Evolutionary conservation across 2,329 filamentous ascomycete genomes (phyloP).

Genomic region (Ceratocystiopsis sp.): DNA sequence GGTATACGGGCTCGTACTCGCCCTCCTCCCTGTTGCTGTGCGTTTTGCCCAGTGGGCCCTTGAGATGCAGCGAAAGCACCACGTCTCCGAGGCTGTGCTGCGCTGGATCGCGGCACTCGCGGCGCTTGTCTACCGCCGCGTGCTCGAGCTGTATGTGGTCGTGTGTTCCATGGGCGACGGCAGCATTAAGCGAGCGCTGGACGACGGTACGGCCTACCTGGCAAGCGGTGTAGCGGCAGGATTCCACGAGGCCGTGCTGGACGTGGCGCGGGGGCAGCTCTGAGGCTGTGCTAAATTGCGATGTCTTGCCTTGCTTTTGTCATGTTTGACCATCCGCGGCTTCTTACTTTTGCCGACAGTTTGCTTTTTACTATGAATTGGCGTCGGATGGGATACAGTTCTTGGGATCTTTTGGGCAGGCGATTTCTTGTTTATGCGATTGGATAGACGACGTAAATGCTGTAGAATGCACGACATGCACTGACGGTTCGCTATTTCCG

Average conservation of each 20-base stretch:
- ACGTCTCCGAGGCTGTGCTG: slow-evolving; percentile 8
- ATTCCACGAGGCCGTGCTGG: slow-evolving; percentile 11
- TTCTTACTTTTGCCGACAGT: background rate
- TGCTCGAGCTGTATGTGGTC: slow-evolving; percentile 5
- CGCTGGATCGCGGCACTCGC: slow-evolving; percentile 3
- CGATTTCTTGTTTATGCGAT: too few species aligned
- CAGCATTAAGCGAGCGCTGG: slow-evolving; percentile 8
- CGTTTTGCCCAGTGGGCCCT: slow-evolving; percentile 3
- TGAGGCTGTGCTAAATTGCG: slow-evolving; percentile 2
- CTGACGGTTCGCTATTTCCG: too few species aligned
- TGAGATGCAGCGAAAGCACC: slow-evolving; percentile 9
- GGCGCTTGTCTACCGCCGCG: slow-evolving; percentile 3
- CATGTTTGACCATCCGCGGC: background rate
- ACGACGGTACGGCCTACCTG: slow-evolving; percentile 10
- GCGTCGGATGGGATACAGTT: too few species aligned
- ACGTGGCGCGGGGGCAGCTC: slow-evolving; percentile 6
- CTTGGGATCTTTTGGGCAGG: too few species aligned
- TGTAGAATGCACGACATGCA: too few species aligned
- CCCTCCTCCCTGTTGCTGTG: slow-evolving; percentile 5
- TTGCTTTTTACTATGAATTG: too few species aligned
- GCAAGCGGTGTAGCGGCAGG: slow-evolving; percentile 12
- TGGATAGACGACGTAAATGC: too few species aligned
- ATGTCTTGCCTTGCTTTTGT: too few species aligned
- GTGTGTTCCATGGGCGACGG: slow-evolving; percentile 9
- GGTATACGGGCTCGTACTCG: slow-evolving; percentile 5